Evolutionary conservation across 305 asterid species (phyloP).

Genomic region (Stenogyne calaminthoides): DNA sequence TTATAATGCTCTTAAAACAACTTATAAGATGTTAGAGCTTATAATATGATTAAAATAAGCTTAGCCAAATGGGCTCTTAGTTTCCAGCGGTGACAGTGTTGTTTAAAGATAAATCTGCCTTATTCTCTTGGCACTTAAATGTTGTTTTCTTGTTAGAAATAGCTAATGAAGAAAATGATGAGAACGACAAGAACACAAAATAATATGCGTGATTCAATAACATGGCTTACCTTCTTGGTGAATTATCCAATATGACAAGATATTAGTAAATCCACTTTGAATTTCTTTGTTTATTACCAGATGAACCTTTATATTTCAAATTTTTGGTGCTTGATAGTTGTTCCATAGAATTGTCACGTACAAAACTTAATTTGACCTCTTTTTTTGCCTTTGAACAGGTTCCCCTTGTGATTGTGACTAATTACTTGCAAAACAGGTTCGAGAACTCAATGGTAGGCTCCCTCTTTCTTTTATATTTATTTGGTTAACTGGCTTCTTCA

Average conservation of each 20-base stretch:
- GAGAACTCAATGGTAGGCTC: conserved; percentile 77
- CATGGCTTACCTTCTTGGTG: conserved; percentile 1
- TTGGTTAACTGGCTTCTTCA: not conserved
- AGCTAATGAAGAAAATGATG: not conserved
- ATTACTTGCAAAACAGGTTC: conserved; percentile 83
- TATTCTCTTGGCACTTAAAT: not conserved
- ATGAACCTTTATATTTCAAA: not conserved
- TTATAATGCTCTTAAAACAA: too few relatives aligned
- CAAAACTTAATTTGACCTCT: conserved; percentile 12
- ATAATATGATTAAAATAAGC: too few relatives aligned
- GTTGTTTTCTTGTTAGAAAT: not conserved
- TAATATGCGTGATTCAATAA: not conserved
- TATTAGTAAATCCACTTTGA: not conserved
- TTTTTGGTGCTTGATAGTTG: not conserved
- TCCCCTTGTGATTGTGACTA: conserved; percentile 89
- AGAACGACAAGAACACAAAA: not conserved
- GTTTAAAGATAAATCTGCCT: not conserved
- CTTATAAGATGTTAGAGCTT: too few relatives aligned
- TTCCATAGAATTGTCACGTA: conserved; percentile 1
- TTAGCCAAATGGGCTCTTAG: not conserved
- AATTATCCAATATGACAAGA: not conserved
- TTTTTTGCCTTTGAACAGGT: conserved; percentile 55
- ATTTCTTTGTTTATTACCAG: not conserved
- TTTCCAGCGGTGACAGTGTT: conserved; percentile 4
- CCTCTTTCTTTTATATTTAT: not conserved